phyloP scores from a whole-genome alignment of 306 rosid species.

The Canavalia gladiata region DNA sequence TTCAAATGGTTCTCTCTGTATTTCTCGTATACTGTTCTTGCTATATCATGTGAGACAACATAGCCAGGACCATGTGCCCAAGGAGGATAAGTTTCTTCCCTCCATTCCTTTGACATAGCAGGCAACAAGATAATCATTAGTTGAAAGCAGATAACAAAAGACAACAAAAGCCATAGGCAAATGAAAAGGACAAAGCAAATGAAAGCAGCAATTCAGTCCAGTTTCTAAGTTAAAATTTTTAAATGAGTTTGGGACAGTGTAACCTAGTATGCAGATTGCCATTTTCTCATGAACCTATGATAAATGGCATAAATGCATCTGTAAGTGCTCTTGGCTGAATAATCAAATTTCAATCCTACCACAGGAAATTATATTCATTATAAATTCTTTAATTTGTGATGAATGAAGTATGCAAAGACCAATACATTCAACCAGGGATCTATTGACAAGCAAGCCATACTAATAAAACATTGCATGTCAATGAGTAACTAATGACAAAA shows the following conservation, averaged over 20 bases:
- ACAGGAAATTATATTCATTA: not conserved
- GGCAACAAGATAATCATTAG: constrained; percentile 35
- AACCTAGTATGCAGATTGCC: constrained; percentile 18
- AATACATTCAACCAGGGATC: not conserved
- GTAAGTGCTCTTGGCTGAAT: not conserved
- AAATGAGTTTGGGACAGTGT: constrained; percentile 14
- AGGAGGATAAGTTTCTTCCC: constrained; percentile 81
- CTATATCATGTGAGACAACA: constrained; percentile 87
- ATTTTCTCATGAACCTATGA: constrained; percentile 14
- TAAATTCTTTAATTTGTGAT: not conserved
- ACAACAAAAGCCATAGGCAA: constrained; percentile 1
- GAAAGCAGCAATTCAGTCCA: constrained; percentile 6
- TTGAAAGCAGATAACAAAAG: constrained; percentile 4
- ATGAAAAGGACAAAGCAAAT: not conserved
- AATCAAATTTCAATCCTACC: constrained; percentile 19
- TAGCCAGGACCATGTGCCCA: constrained; percentile 99
- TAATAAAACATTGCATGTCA: not conserved
- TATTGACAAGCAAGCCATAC: constrained; percentile 1
- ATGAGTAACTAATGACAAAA: constrained; percentile 38
- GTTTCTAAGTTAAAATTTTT: not conserved
- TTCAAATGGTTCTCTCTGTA: constrained; percentile 75
- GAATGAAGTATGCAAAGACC: not conserved
- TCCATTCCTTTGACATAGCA: constrained; percentile 83
- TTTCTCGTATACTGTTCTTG: constrained; percentile 68
- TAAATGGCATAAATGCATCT: constrained; percentile 4